phyloP scores from a whole-genome alignment of 108 stramenopile genomes.

The Epipyxis sp. region DNA sequence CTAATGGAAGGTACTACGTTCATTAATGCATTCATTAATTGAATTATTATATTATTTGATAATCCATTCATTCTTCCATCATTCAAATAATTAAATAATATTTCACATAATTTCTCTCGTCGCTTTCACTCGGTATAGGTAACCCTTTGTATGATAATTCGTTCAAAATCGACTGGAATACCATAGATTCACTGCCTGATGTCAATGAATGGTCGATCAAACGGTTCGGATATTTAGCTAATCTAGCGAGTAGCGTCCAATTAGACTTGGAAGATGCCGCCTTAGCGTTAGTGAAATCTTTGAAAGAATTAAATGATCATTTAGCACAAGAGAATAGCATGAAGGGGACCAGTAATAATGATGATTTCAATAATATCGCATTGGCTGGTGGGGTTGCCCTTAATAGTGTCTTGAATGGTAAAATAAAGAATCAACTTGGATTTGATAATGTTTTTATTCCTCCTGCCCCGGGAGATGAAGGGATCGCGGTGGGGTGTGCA shows the following conservation, averaged over 20 bases:
- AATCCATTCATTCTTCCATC: no score
- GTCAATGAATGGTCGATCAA: conserved; percentile 35
- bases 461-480: conserved; percentile 89
- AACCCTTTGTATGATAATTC: conserved; percentile 17
- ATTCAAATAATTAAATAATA: no score
- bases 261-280: conserved; percentile 72
- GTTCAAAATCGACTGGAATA: conserved; percentile 38
- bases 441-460: conserved; percentile 78
- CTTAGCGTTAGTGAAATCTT: conserved; percentile 43
- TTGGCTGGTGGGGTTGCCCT: conserved; percentile 86
- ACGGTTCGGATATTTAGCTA: conserved; percentile 35
- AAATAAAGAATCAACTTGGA: conserved; percentile 37
- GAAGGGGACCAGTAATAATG: no score
- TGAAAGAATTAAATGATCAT: conserved; percentile 33
- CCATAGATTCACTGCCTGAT: conserved; percentile 24
- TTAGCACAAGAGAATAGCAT: conserved; percentile 59
- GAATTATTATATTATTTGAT: no score
- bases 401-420: conserved; percentile 85
- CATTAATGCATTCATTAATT: no score
- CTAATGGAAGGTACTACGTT: no score
- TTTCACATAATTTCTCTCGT: conserved; percentile 26
- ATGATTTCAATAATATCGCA: conserved; percentile 65
- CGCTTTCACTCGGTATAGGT: not conserved
- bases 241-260: conserved; percentile 52
- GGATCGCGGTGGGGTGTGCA: conserved; percentile 84